Conservation (phyloP, 345 rosid species). For the Ailanthus altissimus region DNA sequence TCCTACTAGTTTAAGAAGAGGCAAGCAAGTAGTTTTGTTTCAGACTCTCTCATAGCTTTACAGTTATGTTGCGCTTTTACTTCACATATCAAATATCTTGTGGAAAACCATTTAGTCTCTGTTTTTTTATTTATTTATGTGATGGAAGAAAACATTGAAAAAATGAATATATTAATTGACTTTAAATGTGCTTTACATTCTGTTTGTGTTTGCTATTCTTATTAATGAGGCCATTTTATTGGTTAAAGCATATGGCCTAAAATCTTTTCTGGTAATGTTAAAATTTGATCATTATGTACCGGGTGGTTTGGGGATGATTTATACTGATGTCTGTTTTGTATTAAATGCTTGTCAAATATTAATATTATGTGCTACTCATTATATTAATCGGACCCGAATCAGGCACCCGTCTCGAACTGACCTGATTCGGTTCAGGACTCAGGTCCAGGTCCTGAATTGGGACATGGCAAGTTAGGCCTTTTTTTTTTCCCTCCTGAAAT, state of each 20-base stretch:
- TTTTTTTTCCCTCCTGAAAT: too few species aligned
- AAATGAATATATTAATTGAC: background rate
- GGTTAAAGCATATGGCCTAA: background rate
- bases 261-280: background rate
- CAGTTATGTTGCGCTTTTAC: background rate
- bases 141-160: background rate
- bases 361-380: too few species aligned
- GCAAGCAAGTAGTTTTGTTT: slow-evolving; percentile 15
- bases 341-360: too few species aligned
- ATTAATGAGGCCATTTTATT: background rate
- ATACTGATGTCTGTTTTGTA: too few species aligned
- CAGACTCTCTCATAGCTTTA: background rate
- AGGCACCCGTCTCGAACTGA: too few species aligned
- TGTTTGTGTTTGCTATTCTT: background rate
- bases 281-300: too few species aligned
- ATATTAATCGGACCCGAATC: too few species aligned
- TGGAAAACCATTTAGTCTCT: background rate
- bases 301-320: too few species aligned
- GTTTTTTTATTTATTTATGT: slow-evolving; percentile 1
- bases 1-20: slow-evolving; percentile 20
- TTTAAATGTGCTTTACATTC: background rate
- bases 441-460: too few species aligned
- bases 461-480: too few species aligned
- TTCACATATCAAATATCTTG: background rate
- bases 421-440: too few species aligned